A percentile compares a stretch with the other conserved stretches of the same genome.
Evolutionary conservation across 2,329 filamentous ascomycete species (phyloP).

Genomic region (Ascochyta viciae-villosae): DNA sequence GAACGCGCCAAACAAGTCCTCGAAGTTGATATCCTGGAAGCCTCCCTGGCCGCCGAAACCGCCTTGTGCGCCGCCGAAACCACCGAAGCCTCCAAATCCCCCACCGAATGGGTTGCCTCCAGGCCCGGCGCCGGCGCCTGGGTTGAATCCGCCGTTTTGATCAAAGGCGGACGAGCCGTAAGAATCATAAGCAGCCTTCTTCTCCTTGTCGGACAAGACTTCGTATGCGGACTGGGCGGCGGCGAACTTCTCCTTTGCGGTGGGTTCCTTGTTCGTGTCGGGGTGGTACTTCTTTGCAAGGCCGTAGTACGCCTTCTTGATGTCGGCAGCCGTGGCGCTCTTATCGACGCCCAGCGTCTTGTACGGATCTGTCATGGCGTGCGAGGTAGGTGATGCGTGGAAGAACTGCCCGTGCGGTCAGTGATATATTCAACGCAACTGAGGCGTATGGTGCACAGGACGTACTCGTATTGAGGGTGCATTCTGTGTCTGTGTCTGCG

Average conservation of each 20-base stretch:
- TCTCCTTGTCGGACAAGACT: slow-evolving; percentile 88
- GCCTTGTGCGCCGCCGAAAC: slow-evolving; percentile 58
- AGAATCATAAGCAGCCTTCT: slow-evolving; percentile 89
- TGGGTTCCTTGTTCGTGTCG: slow-evolving; percentile 94
- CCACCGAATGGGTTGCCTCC: slow-evolving; percentile 69
- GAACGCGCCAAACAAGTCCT: slow-evolving; percentile 93
- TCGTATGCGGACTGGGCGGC: slow-evolving; percentile 96
- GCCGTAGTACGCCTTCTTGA: slow-evolving; percentile 98
- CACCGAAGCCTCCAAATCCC: slow-evolving; percentile 57
- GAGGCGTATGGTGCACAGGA: not conserved
- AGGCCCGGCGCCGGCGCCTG: slow-evolving; percentile 65
- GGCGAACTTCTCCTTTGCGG: slow-evolving; percentile 92
- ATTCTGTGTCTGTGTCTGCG: slow-evolving; percentile 31
- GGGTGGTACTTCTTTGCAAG: slow-evolving; percentile 97
- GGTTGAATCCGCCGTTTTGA: slow-evolving; percentile 76
- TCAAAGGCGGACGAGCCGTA: slow-evolving; percentile 83
- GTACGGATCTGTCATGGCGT: slow-evolving; percentile 80
- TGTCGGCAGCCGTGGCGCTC: slow-evolving; percentile 80
- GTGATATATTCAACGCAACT: not conserved
- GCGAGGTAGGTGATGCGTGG: slow-evolving; percentile 61
- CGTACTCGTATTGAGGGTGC: slow-evolving; percentile 42
- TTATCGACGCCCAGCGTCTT: slow-evolving; percentile 83
- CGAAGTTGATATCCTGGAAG: slow-evolving; percentile 91
- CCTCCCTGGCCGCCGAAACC: slow-evolving; percentile 72
- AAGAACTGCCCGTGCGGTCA: slow-evolving; percentile 41